phyloP scores from a whole-genome alignment of 495 filamentous ascomycete species.

The Cercophora newfieldiana region DNA sequence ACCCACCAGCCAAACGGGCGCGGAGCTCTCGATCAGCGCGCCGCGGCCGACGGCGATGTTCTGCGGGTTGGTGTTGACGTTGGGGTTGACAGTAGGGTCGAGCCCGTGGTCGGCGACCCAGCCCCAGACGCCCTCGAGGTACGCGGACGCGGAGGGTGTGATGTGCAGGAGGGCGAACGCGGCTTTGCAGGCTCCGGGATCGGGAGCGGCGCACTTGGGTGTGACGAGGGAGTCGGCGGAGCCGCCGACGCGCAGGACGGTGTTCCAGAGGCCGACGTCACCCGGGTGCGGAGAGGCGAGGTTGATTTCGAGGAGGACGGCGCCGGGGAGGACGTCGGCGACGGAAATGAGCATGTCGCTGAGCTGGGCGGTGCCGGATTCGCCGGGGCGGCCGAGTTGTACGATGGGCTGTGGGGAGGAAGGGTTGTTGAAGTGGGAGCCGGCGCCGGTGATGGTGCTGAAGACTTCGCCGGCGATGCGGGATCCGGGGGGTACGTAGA shows the following conservation, averaged over 20 bases:
- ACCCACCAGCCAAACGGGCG: slow-evolving; percentile 60
- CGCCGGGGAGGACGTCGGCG: slow-evolving; percentile 41
- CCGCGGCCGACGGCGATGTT: slow-evolving; percentile 54
- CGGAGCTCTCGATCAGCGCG: slow-evolving; percentile 47
- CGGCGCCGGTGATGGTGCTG: slow-evolving; percentile 43
- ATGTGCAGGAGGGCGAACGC: slow-evolving; percentile 81
- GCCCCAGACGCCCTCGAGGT: slow-evolving; percentile 89
- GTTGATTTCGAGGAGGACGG: slow-evolving; percentile 85
- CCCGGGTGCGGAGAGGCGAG: slow-evolving; percentile 40
- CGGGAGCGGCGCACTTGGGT: slow-evolving; percentile 45
- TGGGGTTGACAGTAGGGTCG: slow-evolving; percentile 24
- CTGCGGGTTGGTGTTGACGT: slow-evolving; percentile 26
- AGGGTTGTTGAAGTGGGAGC: slow-evolving; percentile 48
- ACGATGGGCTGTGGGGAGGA: slow-evolving; percentile 66
- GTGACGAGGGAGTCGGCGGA: slow-evolving; percentile 71
- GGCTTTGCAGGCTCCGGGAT: slow-evolving; percentile 60
- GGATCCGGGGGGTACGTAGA: slow-evolving; percentile 53
- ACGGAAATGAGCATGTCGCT: slow-evolving; percentile 52
- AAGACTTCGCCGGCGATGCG: slow-evolving; percentile 46
- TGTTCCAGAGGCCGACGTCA: slow-evolving; percentile 41
- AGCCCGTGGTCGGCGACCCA: slow-evolving; percentile 74
- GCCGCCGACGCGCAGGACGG: slow-evolving; percentile 82
- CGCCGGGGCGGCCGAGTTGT: slow-evolving; percentile 68
- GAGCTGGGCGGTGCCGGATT: slow-evolving; percentile 57
- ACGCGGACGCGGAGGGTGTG: slow-evolving; percentile 65